These are phyloP conservation scores for Candida berthetii DNA, from an alignment of 805 yeast genomes.

Conservation along the genomic window DNA sequence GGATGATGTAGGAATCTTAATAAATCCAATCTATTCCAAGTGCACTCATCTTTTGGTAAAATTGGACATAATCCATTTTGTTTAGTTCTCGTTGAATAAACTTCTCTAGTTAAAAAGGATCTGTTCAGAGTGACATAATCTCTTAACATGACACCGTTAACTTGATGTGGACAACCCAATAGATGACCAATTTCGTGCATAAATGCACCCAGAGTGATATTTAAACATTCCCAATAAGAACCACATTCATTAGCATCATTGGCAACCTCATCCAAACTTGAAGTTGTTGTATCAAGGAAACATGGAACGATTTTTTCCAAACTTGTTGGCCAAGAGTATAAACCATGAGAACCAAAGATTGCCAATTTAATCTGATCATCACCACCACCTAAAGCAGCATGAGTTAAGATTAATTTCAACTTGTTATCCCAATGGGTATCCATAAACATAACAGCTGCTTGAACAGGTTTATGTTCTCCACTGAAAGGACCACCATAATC, in stretches of 20 bases:
- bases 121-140: conserved; percentile 80
- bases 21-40: conserved; percentile 82
- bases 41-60: conserved; percentile 60
- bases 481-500: conserved; percentile 50
- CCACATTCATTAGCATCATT: conserved; percentile 85
- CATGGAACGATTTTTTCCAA: conserved; percentile 63
- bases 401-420: conserved; percentile 60
- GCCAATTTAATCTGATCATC: conserved; percentile 65
- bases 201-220: conserved; percentile 86
- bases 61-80: conserved; percentile 43
- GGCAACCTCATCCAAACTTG: conserved; percentile 70
- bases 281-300: conserved; percentile 66
- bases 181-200: conserved; percentile 94
- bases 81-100: conserved; percentile 45
- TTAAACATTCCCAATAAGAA: conserved; percentile 84
- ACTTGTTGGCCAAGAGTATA: conserved; percentile 88
- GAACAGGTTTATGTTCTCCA: conserved; percentile 38
- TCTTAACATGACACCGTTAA: conserved; percentile 83
- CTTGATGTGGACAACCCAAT: conserved; percentile 90
- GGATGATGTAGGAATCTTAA: conserved; percentile 78
- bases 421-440: conserved; percentile 80
- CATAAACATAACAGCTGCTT: conserved; percentile 79
- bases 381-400: conserved; percentile 95
- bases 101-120: conserved; percentile 71
- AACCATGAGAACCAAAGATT: conserved; percentile 89